These are phyloP conservation scores for Acanthamoeba castellanii DNA, from an alignment of 208 protist species.

Conservation along the genomic window DNA sequence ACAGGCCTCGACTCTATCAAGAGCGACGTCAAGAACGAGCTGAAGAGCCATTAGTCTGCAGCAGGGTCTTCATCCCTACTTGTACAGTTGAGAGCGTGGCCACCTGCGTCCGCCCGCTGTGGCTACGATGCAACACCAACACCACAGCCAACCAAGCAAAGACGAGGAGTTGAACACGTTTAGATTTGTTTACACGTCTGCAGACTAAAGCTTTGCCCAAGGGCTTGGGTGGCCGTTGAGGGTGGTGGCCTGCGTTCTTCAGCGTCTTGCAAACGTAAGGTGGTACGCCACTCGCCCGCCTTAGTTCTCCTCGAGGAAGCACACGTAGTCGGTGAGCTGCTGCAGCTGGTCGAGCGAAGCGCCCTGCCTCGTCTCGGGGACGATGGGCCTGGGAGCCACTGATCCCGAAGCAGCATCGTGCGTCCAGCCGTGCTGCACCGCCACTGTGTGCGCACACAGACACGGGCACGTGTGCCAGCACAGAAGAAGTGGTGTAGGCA, in stretches of 20 bases:
- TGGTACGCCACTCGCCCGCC: too few species aligned
- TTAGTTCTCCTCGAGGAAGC: slow-evolving; percentile 74
- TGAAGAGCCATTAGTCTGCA: slow-evolving; percentile 35
- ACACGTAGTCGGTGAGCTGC: slow-evolving; percentile 76
- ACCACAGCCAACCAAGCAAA: not conserved
- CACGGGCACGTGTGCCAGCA: not conserved
- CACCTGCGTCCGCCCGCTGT: not conserved
- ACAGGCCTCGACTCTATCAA: slow-evolving; percentile 11
- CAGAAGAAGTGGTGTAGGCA: not conserved
- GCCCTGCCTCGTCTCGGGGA: slow-evolving; percentile 11
- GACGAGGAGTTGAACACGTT: not conserved
- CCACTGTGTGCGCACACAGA: slow-evolving; percentile 18
- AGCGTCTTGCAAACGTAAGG: not conserved
- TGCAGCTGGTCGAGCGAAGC: slow-evolving; percentile 59
- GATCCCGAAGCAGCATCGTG: not conserved
- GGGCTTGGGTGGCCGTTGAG: not conserved
- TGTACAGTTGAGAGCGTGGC: not conserved
- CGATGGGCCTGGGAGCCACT: not conserved
- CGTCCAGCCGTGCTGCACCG: slow-evolving; percentile 68
- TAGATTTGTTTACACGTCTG: slow-evolving; percentile 8
- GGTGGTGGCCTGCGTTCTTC: not conserved
- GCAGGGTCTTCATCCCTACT: not conserved
- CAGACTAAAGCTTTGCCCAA: not conserved
- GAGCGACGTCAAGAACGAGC: slow-evolving; percentile 56
- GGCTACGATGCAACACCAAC: not conserved